Base-by-base conservation (phyloP, 2,329 filamentous ascomycete species). In the Phialemoniopsis sp. region DNA sequence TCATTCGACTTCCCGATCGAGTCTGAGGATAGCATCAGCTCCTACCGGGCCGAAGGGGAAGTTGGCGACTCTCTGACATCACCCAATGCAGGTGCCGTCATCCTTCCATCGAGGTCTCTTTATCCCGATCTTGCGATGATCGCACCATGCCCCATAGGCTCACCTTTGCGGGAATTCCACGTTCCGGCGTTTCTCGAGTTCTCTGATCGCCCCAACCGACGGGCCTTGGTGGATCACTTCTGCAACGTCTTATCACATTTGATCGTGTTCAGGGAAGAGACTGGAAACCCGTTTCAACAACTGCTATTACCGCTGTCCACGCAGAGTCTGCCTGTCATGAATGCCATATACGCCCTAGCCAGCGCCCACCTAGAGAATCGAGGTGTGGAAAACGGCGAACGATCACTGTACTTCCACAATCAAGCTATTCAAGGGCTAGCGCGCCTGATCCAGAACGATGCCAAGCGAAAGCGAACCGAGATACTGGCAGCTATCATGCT, bases 271-370 rank as follows among this genome's bases (percentile, higher is more conserved):
- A 68, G 77, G 26, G 78, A 82, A 53, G 78, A 82, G 46, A 67
- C 67, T 4, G 77, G 76, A 15, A 82, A 82, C 44, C 77, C 78
- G 0, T 82, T 82, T 50, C 75, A 79, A 47, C 76, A 80, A 48
- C 63, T 82, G 13, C 73, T 82, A 8, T 59, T 82, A n/a, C 79
- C 79, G 3, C 62, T 83, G 30, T 77, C 75, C 17, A n/a, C 29
- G 13, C 8, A n/a, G 4, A 78, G 75, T 50, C 64, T 66, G 1
- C 72, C 77, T 2, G 72, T 95, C 4, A 85, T 87, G 58, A 88
- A 93, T 54, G 88, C 89, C 9, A 85, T 96, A 43, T 89, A 87
- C 42, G 89, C 89, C 1, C 67, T 96, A 8, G 80, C 88, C 1
- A 87, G 85, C 41, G 91, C 89, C 42, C 93, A 95, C 56, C 67